Base-by-base conservation (phyloP, 176 grass and related monocot species). In the Oropetium thomaeum region DNA sequence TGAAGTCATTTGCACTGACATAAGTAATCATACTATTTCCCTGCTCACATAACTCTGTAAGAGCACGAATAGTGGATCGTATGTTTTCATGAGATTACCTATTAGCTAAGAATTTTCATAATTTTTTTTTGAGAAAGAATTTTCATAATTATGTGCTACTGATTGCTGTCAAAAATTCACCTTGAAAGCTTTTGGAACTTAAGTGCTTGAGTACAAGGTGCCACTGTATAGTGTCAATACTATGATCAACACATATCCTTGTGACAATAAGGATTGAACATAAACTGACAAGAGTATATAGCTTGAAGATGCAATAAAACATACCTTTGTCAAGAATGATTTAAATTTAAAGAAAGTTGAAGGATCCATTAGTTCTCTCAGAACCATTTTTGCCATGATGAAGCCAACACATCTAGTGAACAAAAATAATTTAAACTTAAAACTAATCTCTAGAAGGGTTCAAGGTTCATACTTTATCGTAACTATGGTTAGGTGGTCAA, bases 341-440 rank as follows among this genome's bases (percentile, higher is more conserved):
- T 97, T 94, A 55, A 98, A 93, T 76, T 89, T 91, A 55, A 77
- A 86, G 51, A 98, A 98, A 51, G 76, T 87, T 42, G 88, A 85
- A 78, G 91, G 28, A 86, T 94, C 86, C 95, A 98, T 86, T 54
- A 98, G 84, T 82, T 94, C 95, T 78, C 78, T 88, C 40, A 94
- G 42, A 52, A 98, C 84, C 90, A 98, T 78, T 73, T 93, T 98
- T 79, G 89, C 81, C 91, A 94, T 98, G 65, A 98, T 94, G 79
- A 98, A 94, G 64, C 89, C 95, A 84, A 88, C 75, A 73, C 91
- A 98, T 88, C 95, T 98, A 78, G 47, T 57, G 51, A 61, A 40
- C 27, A 83, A 54, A 80, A 72, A 72, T 5, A 70, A 79, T 45
- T 74, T 12, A 74, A 70, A 61, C 0, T 68, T 69, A 75, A 53